phyloP scores from a whole-genome alignment of 768 basidiomycete genomes.

The Amanita brunnescens region DNA sequence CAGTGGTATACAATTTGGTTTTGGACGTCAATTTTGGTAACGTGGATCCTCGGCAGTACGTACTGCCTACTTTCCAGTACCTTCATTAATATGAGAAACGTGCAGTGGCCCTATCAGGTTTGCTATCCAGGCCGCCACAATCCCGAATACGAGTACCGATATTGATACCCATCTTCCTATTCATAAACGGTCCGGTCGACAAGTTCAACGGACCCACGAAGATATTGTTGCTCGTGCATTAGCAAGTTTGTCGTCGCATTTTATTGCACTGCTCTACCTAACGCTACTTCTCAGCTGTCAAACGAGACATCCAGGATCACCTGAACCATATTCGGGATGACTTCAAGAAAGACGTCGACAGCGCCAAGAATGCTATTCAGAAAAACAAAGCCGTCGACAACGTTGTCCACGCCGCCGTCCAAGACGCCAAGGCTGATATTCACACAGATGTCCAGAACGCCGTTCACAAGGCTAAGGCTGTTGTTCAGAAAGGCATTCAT shows the following conservation, averaged over 20 bases:
- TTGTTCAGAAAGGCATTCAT: too few relatives aligned
- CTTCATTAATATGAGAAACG: conserved; percentile 4
- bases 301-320: neutral
- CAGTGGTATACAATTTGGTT: conserved; percentile 25
- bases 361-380: too few relatives aligned
- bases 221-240: conserved; percentile 22
- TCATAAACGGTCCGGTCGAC: conserved; percentile 3
- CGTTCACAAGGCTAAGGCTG: too few relatives aligned
- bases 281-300: neutral
- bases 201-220: conserved; percentile 14
- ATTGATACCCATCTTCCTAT: conserved; percentile 12
- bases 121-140: conserved; percentile 15
- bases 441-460: neutral
- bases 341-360: conserved; percentile 16
- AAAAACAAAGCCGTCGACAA: neutral
- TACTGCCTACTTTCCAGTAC: neutral
- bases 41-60: neutral
- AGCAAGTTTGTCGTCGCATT: conserved; percentile 8
- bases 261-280: neutral
- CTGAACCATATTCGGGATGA: conserved; percentile 12
- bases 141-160: conserved; percentile 14
- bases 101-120: conserved; percentile 11
- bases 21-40: conserved; percentile 26
- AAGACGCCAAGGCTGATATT: too few relatives aligned
- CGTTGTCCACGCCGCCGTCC: neutral